phyloP scores from a whole-genome alignment of 169 alveolate species.

The Eimeria acervulina region DNA sequence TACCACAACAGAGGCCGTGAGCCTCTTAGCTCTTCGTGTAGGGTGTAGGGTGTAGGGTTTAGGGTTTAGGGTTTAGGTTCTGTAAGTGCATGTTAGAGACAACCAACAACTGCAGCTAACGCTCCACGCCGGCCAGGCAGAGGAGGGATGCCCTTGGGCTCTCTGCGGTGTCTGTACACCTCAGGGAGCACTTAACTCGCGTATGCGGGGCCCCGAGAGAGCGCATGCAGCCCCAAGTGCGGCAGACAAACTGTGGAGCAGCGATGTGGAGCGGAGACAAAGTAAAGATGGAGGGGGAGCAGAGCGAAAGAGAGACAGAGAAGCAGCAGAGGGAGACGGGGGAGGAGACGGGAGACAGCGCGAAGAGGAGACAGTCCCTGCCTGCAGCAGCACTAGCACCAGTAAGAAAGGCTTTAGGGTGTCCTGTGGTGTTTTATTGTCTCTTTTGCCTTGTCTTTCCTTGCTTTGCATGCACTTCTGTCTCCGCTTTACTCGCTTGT shows the following conservation, averaged over 20 bases:
- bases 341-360: background rate
- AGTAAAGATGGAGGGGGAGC: background rate
- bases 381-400: background rate
- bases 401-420: background rate
- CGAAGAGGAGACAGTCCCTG: no score
- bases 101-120: no score
- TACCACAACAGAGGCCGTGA: no score
- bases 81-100: no score
- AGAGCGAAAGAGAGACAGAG: conserved; percentile 19
- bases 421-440: background rate
- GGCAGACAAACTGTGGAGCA: background rate
- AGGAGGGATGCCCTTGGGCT: background rate
- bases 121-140: no score
- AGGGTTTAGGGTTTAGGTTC: no score
- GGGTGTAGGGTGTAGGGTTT: no score
- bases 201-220: background rate
- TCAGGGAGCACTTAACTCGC: conserved; percentile 30
- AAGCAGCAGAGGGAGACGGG: background rate
- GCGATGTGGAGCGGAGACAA: background rate
- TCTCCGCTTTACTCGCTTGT: background rate
- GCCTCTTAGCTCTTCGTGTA: no score
- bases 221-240: conserved; percentile 2
- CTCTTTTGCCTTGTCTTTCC: background rate
- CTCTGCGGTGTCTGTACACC: conserved; percentile 23
- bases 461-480: background rate